A percentile compares a stretch with the other conserved stretches of the same genome.
These are phyloP conservation scores for Fusarium protoensiforme DNA, from an alignment of 2,329 filamentous ascomycete species.

Conservation along the genomic window DNA sequence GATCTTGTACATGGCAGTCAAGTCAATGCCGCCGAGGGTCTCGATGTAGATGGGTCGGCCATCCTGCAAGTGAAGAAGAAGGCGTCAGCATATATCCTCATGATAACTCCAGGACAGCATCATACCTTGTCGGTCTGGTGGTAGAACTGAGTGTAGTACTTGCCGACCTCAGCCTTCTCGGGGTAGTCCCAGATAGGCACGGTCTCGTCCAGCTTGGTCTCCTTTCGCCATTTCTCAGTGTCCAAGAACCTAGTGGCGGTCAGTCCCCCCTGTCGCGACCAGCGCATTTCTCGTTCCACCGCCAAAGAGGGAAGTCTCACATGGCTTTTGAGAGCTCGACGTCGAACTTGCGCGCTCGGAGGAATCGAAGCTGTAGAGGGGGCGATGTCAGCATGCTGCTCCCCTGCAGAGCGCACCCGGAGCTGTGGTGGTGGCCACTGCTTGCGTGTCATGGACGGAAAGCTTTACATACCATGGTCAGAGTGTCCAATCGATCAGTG, in stretches of 20 bases:
- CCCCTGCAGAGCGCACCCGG: conserved; percentile 3
- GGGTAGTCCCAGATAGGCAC: conserved; percentile 86
- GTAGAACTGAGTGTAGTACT: conserved; percentile 99
- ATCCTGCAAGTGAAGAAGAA: conserved; percentile 67
- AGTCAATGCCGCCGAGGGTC: conserved; percentile 91
- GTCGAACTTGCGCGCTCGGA: conserved; percentile 95
- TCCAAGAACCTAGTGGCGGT: conserved; percentile 80
- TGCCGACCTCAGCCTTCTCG: conserved; percentile 84
- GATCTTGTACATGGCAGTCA: conserved; percentile 91
- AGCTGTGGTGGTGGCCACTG: neutral
- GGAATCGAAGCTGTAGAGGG: conserved; percentile 77
- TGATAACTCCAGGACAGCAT: conserved; percentile 4
- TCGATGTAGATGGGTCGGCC: conserved; percentile 98
- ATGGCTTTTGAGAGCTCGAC: conserved; percentile 86
- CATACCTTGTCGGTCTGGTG: conserved; percentile 90
- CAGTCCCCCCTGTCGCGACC: conserved; percentile 34
- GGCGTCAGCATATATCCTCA: conserved; percentile 28
- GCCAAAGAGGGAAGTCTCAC: conserved; percentile 57
- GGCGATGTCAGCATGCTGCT: conserved; percentile 21
- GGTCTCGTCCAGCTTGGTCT: conserved; percentile 85
- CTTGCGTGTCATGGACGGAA: conserved; percentile 1
- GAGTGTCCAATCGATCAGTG: conserved; percentile 87
- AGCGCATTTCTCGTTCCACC: conserved; percentile 31
- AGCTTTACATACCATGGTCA: conserved; percentile 78
- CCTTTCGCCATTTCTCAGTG: conserved; percentile 89